Evolutionary conservation across 1,284 basidiomycete species (phyloP).

Genomic region (Ganoderma leucocontextum): DNA sequence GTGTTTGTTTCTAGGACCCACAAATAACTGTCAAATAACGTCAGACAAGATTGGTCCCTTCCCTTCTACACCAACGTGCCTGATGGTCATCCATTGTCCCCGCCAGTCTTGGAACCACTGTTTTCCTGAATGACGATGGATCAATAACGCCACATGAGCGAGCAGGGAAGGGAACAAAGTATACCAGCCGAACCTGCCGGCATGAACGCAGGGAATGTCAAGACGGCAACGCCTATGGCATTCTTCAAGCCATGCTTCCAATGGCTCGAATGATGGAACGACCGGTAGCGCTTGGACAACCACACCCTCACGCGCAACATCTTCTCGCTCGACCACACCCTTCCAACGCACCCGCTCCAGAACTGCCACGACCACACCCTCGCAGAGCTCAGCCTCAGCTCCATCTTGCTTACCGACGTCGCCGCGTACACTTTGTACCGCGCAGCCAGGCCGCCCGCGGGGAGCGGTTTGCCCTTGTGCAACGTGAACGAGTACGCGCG

Average conservation of each 20-base stretch:
- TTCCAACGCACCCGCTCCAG: constrained; percentile 21
- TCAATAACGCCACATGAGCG: not conserved
- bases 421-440: constrained; percentile 23
- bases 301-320: constrained; percentile 45
- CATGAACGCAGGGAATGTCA: constrained; percentile 56
- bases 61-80: constrained; percentile 28
- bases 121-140: constrained; percentile 38
- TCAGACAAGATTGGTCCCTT: not conserved
- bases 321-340: constrained; percentile 46
- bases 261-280: constrained; percentile 51
- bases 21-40: constrained; percentile 44
- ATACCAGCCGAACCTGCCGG: constrained; percentile 47
- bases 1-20: constrained; percentile 62
- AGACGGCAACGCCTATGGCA: constrained; percentile 52
- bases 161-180: constrained; percentile 12
- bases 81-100: constrained; percentile 61
- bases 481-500: constrained; percentile 29
- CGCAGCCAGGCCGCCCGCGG: constrained; percentile 25
- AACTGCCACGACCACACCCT: constrained; percentile 23
- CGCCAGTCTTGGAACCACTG: constrained; percentile 50
- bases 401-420: constrained; percentile 21
- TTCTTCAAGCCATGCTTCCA: constrained; percentile 57
- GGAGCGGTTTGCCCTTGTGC: constrained; percentile 26
- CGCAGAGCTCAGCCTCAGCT: constrained; percentile 16
- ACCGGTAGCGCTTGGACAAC: constrained; percentile 45